phyloP scores from a whole-genome alignment of 177 flowering plant genomes.

The Vitis hybrid region DNA sequence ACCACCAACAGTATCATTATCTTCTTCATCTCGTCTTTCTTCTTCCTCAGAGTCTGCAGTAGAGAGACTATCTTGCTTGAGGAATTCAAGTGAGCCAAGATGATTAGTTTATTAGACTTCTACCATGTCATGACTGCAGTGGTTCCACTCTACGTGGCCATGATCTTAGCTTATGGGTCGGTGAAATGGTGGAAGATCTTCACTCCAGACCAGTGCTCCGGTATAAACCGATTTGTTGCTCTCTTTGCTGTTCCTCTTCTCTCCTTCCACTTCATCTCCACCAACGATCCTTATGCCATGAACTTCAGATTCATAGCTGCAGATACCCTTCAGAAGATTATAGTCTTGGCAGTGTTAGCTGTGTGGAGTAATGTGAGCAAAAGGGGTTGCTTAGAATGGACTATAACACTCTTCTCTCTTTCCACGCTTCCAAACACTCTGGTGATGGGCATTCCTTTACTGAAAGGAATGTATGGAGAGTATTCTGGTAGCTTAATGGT shows the following conservation, averaged over 20 bases:
- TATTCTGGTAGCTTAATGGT: slow-evolving; percentile 79
- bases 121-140: slow-evolving; percentile 93
- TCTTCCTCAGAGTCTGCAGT: neutral
- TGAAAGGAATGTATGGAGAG: slow-evolving; percentile 88
- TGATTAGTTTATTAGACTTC: slow-evolving; percentile 57
- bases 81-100: slow-evolving; percentile 15
- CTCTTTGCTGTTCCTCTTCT: slow-evolving; percentile 92
- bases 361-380: slow-evolving; percentile 57
- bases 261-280: slow-evolving; percentile 87
- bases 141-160: slow-evolving; percentile 95
- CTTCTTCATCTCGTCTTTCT: neutral
- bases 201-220: slow-evolving; percentile 92
- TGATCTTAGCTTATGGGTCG: slow-evolving; percentile 92
- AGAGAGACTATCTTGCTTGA: neutral
- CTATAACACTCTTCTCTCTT: slow-evolving; percentile 78
- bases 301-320: slow-evolving; percentile 82
- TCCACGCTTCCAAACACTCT: slow-evolving; percentile 92
- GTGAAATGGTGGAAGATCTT: slow-evolving; percentile 97
- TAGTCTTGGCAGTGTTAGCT: slow-evolving; percentile 45
- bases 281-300: slow-evolving; percentile 74
- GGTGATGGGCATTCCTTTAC: slow-evolving; percentile 93
- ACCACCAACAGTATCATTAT: slow-evolving; percentile 8
- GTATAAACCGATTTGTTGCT: slow-evolving; percentile 93
- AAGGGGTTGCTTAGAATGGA: slow-evolving; percentile 74
- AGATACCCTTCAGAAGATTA: slow-evolving; percentile 80